Evolutionary conservation across 257 asterid genomes (phyloP).

Genomic region (Prunella vulgaris): DNA sequence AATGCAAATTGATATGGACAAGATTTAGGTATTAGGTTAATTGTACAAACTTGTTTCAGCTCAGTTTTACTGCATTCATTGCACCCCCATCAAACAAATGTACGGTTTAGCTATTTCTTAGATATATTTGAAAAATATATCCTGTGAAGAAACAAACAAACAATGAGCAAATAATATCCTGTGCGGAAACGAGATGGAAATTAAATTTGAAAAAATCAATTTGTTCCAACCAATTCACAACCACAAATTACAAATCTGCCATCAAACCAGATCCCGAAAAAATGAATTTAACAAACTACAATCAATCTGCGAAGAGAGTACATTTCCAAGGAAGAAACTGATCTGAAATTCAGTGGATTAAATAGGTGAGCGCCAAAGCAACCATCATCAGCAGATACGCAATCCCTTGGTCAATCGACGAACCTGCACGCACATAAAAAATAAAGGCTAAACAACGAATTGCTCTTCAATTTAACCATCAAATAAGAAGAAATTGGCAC

Average conservation of each 20-base stretch:
- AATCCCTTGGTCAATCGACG: constrained; percentile 36
- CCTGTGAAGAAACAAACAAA: too few relatives aligned
- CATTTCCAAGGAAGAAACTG: not conserved
- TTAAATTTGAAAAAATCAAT: too few relatives aligned
- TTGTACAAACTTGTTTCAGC: too few relatives aligned
- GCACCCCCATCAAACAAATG: too few relatives aligned
- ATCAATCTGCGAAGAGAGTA: not conserved
- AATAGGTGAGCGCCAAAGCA: constrained; percentile 33
- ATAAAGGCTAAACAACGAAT: too few relatives aligned
- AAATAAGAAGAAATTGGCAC: not conserved
- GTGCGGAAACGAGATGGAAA: not conserved
- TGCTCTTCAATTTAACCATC: not conserved
- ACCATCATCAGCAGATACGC: constrained; percentile 33
- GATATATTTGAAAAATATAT: too few relatives aligned
- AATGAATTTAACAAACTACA: not conserved
- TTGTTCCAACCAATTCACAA: not conserved
- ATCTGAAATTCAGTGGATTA: constrained; percentile 22
- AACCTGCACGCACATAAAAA: constrained; percentile 18
- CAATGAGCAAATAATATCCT: not conserved
- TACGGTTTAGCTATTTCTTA: too few relatives aligned
- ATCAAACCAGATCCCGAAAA: not conserved
- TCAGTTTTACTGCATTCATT: too few relatives aligned
- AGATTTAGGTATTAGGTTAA: too few relatives aligned
- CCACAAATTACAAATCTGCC: not conserved
- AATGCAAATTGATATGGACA: too few relatives aligned